Conservation (phyloP, 2,329 filamentous ascomycete genomes). For the Exophiala viscosa region DNA sequence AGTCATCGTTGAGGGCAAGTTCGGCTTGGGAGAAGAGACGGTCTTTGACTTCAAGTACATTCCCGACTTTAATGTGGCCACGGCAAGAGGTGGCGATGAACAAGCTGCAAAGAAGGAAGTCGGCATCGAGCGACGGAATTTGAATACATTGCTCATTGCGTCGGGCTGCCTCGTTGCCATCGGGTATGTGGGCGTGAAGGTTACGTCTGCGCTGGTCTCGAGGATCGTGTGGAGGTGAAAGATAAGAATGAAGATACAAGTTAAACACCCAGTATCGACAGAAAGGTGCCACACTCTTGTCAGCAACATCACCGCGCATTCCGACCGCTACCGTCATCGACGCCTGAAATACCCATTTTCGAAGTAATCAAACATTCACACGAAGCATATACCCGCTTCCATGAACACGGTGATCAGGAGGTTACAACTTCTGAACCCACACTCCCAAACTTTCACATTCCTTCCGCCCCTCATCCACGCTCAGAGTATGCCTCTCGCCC, state of each 20-base stretch:
- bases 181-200: conserved; percentile 17
- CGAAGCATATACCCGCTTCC: not conserved
- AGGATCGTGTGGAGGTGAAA: conserved; percentile 7
- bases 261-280: too few species aligned
- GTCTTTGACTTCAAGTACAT: conserved; percentile 70
- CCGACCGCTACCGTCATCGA: not conserved
- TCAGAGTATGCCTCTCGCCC: conserved; percentile 3
- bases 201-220: conserved; percentile 6
- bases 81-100: conserved; percentile 33
- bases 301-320: too few species aligned
- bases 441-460: not conserved
- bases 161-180: conserved; percentile 10
- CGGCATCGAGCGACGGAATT: conserved; percentile 25
- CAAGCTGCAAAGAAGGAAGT: conserved; percentile 36
- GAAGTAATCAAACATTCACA: too few species aligned
- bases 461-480: conserved; percentile 3
- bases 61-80: conserved; percentile 53
- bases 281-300: too few species aligned
- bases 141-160: conserved; percentile 24
- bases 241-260: not conserved
- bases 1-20: conserved; percentile 61
- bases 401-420: not conserved
- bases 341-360: not conserved
- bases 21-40: conserved; percentile 56
- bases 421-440: conserved; percentile 5